A percentile compares a stretch with the other conserved stretches of the same genome.
These are phyloP conservation scores for Margaritispora aquatica DNA, from an alignment of 495 filamentous ascomycete genomes.

Conservation along the genomic window DNA sequence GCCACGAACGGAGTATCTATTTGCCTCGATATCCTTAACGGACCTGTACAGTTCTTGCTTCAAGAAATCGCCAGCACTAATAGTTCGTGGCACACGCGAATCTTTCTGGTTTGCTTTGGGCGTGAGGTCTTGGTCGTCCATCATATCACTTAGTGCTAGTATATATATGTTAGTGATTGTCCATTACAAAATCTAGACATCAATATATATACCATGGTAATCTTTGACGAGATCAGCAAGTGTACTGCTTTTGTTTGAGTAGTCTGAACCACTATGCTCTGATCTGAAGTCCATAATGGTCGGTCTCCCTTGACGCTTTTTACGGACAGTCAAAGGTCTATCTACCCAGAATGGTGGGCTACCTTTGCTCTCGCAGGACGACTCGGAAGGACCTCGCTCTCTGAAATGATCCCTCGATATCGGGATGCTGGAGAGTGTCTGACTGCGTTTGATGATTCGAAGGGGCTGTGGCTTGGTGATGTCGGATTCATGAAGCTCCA, in stretches of 20 bases:
- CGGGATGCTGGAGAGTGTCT: constrained; percentile 20
- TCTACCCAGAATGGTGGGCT: constrained; percentile 14
- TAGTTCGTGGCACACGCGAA: constrained; percentile 1
- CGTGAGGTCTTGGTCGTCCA: constrained; percentile 5
- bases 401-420: not conserved
- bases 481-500: constrained; percentile 27
- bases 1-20: constrained; percentile 13
- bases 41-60: constrained; percentile 13
- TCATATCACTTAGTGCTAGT: not conserved
- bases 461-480: constrained; percentile 22
- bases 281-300: constrained; percentile 12
- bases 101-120: constrained; percentile 10
- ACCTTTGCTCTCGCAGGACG: constrained; percentile 14
- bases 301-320: constrained; percentile 12
- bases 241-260: not conserved
- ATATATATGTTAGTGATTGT: not conserved
- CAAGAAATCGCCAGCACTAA: constrained; percentile 17
- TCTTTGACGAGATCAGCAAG: constrained; percentile 8
- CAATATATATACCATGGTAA: constrained; percentile 1
- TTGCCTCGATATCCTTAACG: not conserved
- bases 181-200: not conserved
- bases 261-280: not conserved
- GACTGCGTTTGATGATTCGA: constrained; percentile 23
- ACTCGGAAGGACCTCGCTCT: constrained; percentile 16
- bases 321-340: constrained; percentile 21